Base-by-base conservation (phyloP, 495 filamentous ascomycete species). In the Aspergillus sclerotioniger region DNA sequence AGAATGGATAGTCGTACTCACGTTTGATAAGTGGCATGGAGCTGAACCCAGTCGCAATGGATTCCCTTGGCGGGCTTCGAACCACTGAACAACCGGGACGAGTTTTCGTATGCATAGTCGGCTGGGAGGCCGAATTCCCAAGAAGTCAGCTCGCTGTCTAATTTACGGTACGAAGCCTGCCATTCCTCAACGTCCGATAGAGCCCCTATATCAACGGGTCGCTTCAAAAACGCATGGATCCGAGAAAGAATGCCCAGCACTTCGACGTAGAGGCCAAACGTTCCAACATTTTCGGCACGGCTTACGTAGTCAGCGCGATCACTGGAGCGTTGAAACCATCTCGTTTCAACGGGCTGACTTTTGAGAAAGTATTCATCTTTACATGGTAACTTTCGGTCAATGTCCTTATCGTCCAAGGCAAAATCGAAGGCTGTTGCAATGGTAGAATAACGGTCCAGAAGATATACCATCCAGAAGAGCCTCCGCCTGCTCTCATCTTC, bases 391-490 rank as follows among this genome's bases (percentile, higher is more conserved):
- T 85, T 90, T 25, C 91, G 83, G 65, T 96, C 90, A 51, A 96
- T 93, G 60, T 96, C 90, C 61, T 87, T 89, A 62, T 95, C 90
- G 59, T 91, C 87, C 49, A 96, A 73, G 3, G 89, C 89, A 70
- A 96, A 92, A 67, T 96, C 90, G 61, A 96, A 94, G 3, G 91
- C 90, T 0, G 91, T 96, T 0, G 90, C 87, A 46, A 95, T 83
- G 1, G 90, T 95, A 1, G 91, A 91, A 62, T 94, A 95, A 41
- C 92, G 80, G 71, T 96, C 91, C 33, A 96, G 79, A 28, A 95
- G 68, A 64, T 94, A 96, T 28, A 95, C 86, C 88, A 91, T 92
- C 91, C 91, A 96, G 75, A 96, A 95, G 1, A 96, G 74, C 7
- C 91, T 79, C 41, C 91, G 78, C 41, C 90, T 77, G 46, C 90